Base-by-base conservation (phyloP, 192 early-diverging fungal species). In the Glomus cerebriforme region DNA sequence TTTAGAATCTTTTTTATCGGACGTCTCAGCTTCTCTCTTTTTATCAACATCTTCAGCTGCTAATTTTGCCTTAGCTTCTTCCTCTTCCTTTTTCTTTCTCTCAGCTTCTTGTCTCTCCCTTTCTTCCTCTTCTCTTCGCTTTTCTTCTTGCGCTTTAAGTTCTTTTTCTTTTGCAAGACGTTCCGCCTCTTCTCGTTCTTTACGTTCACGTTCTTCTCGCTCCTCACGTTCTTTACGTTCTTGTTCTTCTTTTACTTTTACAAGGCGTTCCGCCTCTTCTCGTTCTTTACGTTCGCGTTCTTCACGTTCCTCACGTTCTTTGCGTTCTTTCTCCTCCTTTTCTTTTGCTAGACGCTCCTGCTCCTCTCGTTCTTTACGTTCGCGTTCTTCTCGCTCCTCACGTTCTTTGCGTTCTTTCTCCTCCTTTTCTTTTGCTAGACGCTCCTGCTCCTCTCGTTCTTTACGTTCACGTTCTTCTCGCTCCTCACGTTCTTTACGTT, bases 201-300 rank as follows among this genome's bases (percentile, higher is more conserved):
- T 79, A 17, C 75, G 70, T 32, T 81, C 83, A 26, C 80, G 81
- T 59, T 79, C 66, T 63, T 85, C 80, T 13, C 65, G 64, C 54
- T 82, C 86, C 15, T 76, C 43, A 27, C 79, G 81, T 74, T 82
- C 84, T 79, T 66, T 31, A 37, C 34, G 65, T 70, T 78, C 62
- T 7, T 58, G 13, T 59, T 79, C 75, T 70, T 82, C 80, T 58
- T 80, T 71, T 35, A 79, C 82, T 49, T 75, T 74, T n/a, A 83
- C 84, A 59, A 72, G 75, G n/a, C 66, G 71, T 13, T 81, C 65
- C 13, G 12, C 24, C 10, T 65, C 75, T 73, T 78, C 69, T 26
- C 45, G 45, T 65, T 82, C 79, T 39, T 74, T 73, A 26, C 27
- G 58, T 49, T 60, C 66, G 35, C 67, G 34, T 1, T 26, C 32